phyloP scores from a whole-genome alignment of 805 yeast genomes.

The Schwanniomyces vanrijiae region DNA sequence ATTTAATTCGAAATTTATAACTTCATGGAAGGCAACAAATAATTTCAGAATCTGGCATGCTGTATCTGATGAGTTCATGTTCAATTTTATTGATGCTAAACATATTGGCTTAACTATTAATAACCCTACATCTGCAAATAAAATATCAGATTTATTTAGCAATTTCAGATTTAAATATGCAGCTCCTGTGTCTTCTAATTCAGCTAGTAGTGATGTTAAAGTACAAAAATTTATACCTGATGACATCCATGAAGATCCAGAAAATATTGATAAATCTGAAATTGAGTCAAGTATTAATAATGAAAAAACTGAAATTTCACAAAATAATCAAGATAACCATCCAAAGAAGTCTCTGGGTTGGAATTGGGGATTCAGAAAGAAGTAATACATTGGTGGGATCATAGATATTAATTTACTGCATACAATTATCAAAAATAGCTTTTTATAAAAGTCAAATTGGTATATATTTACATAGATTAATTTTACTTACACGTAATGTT shows the following conservation, averaged over 20 bases:
- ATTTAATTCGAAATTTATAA: slow-evolving; percentile 34
- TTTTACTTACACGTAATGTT: no score
- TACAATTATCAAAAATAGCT: not conserved
- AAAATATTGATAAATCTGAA: slow-evolving; percentile 2
- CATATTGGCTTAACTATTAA: slow-evolving; percentile 31
- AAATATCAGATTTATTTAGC: slow-evolving; percentile 24
- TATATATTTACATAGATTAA: no score
- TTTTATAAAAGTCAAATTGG: no score
- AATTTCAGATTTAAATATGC: slow-evolving; percentile 15
- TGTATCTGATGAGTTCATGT: slow-evolving; percentile 43
- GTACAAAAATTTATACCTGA: slow-evolving; percentile 19
- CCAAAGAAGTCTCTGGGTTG: slow-evolving; percentile 9
- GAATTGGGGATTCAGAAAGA: slow-evolving; percentile 10
- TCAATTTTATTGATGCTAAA: slow-evolving; percentile 42
- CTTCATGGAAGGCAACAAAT: slow-evolving; percentile 31
- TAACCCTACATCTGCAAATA: slow-evolving; percentile 21
- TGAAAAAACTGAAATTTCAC: not conserved
- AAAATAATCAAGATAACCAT: not conserved
- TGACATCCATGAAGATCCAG: slow-evolving; percentile 2
- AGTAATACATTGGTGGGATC: not conserved
- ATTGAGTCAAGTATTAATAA: slow-evolving; percentile 1
- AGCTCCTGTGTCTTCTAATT: slow-evolving; percentile 3
- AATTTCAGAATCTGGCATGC: slow-evolving; percentile 41
- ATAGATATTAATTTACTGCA: not conserved
- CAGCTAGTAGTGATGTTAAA: slow-evolving; percentile 14